Evolutionary conservation across 305 asterid species (phyloP).

Genomic region (Caryopteris hybrid): DNA sequence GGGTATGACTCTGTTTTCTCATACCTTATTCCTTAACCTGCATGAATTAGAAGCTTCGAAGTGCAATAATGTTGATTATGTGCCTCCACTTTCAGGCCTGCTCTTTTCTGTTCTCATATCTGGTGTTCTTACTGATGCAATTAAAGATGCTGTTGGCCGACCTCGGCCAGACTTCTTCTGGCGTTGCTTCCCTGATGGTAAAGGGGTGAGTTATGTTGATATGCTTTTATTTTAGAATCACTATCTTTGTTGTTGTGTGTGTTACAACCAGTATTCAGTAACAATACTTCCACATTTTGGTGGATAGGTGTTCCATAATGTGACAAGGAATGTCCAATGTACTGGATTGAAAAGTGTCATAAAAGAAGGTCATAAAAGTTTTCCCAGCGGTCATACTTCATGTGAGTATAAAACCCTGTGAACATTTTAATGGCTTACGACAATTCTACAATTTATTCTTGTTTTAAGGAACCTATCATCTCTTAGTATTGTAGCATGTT

Average conservation of each 20-base stretch:
- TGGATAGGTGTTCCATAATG: slow-evolving; percentile 61
- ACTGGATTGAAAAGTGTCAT: slow-evolving; percentile 67
- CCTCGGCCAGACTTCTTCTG: slow-evolving; percentile 98
- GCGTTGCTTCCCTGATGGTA: slow-evolving; percentile 97
- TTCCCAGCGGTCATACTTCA: slow-evolving; percentile 92
- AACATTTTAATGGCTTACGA: not conserved
- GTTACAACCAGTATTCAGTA: slow-evolving; percentile 1
- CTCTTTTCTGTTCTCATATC: slow-evolving; percentile 77
- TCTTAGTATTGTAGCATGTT: slow-evolving; percentile 1
- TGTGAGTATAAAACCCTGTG: slow-evolving; percentile 43
- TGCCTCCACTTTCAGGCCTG: slow-evolving; percentile 53
- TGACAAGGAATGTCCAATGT: slow-evolving; percentile 77
- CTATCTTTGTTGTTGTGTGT: not conserved
- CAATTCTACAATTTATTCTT: not conserved
- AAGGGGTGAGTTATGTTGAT: slow-evolving; percentile 48
- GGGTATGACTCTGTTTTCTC: slow-evolving; percentile 44
- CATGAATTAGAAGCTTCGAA: not conserved
- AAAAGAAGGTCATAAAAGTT: slow-evolving; percentile 94
- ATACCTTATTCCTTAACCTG: not conserved
- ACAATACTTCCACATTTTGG: slow-evolving; percentile 15
- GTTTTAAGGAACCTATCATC: not conserved
- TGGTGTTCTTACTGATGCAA: slow-evolving; percentile 86
- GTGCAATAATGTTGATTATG: slow-evolving; percentile 5
- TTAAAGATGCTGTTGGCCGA: slow-evolving; percentile 96
- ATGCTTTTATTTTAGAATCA: slow-evolving; percentile 8